Conservation (phyloP, 2,329 filamentous ascomycete species). For the Aureobasidium zeae region DNA sequence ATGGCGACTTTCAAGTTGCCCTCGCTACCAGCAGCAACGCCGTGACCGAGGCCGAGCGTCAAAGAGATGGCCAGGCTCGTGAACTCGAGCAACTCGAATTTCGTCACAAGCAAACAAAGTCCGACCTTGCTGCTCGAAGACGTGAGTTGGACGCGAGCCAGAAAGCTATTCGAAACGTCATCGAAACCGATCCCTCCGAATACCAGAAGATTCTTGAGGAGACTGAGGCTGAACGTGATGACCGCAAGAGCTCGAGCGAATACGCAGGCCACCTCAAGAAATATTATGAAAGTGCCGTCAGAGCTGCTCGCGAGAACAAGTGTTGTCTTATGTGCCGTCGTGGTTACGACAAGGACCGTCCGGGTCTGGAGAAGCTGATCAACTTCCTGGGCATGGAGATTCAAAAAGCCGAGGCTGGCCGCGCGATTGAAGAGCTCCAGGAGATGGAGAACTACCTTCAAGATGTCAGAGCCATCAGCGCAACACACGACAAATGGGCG, state of each 20-base stretch:
- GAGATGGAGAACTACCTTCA: constrained; percentile 52
- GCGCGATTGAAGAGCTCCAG: constrained; percentile 51
- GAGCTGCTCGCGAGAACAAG: constrained; percentile 56
- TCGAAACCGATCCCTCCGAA: constrained; percentile 40
- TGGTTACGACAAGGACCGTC: constrained; percentile 49
- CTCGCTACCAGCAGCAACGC: constrained; percentile 49
- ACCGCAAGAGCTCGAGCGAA: constrained; percentile 59
- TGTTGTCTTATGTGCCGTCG: constrained; percentile 70
- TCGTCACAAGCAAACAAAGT: constrained; percentile 56
- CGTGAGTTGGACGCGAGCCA: constrained; percentile 51
- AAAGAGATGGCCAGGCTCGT: constrained; percentile 60
- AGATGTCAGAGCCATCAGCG: constrained; percentile 42
- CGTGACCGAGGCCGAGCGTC: constrained; percentile 56
- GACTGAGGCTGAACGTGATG: constrained; percentile 45
- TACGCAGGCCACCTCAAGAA: constrained; percentile 32
- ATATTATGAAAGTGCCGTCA: constrained; percentile 58
- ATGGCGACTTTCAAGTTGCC: constrained; percentile 57
- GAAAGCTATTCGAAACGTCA: constrained; percentile 50
- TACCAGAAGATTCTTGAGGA: constrained; percentile 46
- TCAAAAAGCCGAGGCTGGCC: constrained; percentile 20
- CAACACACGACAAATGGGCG: constrained; percentile 61
- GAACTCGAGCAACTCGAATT: constrained; percentile 71
- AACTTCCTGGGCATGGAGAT: constrained; percentile 54
- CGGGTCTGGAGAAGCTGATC: constrained; percentile 54
- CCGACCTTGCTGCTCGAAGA: constrained; percentile 55